Base-by-base conservation (phyloP, 2,329 filamentous ascomycete species). In the Xylariaceae sp. region DNA sequence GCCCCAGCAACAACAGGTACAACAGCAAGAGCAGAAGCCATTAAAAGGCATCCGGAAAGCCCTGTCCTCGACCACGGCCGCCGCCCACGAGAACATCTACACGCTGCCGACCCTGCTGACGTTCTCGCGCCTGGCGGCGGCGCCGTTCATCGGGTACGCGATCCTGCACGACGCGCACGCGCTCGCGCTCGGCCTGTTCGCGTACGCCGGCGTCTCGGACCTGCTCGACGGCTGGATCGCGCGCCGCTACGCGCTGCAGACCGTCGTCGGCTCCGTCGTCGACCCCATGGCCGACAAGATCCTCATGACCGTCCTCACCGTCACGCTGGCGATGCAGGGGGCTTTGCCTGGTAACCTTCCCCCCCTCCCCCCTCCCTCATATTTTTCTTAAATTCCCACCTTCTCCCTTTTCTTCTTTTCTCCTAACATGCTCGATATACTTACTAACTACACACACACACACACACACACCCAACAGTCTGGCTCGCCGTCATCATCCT, bases 201-300 rank as follows among this genome's bases (percentile, higher is more conserved):
- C 81, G 34, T 96, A 96, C 59, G 90, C 92, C 3, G 88, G 88
- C 32, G 70, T 95, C 52, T 95, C 90, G 0, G 92, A 98, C 59
- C 71, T 95, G 5, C 74, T 97, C 3, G 92, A 98, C 60, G 92
- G 92, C 41, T 97, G 83, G 74, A 92, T 98, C 54, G 92, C 92
- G 17, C 78, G 92, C 28, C 76, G 74, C 44, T 97, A 85, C 80
- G 83, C 90, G 35, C 74, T 88, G 41, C 85, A 92, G 62, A 97
- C 92, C 0, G 90, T 98, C 1, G 88, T 97, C 8, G 92, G 92
- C 38, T 94, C 87, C 38, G 80, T 98, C 19, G 88, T 98, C 46
- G 89, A 95, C 56, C 92, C 92, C 5, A 92, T 96, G 85, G 92
- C 92, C 3, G 92, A 98, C 65, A 98, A 98, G 68, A 76, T 80